phyloP scores from a whole-genome alignment of 2,329 filamentous ascomycete species.

The Hypocrella siamensis region DNA sequence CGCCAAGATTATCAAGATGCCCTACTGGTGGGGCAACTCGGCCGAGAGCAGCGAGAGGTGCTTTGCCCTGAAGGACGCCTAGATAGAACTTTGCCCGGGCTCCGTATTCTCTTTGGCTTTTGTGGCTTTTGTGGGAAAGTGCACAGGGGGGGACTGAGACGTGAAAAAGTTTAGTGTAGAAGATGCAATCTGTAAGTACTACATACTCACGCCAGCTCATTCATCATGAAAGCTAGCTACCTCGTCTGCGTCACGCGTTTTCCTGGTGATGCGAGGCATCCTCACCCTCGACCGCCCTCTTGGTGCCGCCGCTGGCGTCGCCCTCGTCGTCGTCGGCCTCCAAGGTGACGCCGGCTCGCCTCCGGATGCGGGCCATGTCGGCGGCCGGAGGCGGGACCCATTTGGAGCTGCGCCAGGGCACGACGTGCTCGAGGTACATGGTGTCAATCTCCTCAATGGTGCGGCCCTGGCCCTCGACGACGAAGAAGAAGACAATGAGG shows the following conservation, averaged over 20 bases:
- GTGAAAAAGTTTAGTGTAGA: no score
- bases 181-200: no score
- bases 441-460: constrained; percentile 68
- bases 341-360: constrained; percentile 23
- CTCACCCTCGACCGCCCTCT: neutral
- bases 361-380: constrained; percentile 25
- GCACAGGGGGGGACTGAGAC: no score
- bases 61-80: constrained; percentile 26
- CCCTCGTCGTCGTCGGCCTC: constrained; percentile 8
- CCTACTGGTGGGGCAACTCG: constrained; percentile 50
- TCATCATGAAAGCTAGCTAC: no score
- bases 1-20: constrained; percentile 40
- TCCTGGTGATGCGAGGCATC: neutral
- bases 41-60: constrained; percentile 38
- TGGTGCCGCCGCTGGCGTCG: neutral
- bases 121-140: no score
- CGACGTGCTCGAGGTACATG: constrained; percentile 54
- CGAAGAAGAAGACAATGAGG: constrained; percentile 59
- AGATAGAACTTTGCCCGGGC: no score
- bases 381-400: constrained; percentile 32
- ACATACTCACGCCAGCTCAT: no score
- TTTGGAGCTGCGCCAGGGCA: constrained; percentile 43
- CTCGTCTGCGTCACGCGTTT: no score
- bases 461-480: constrained; percentile 58
- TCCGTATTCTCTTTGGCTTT: no score